A percentile compares a stretch with the other conserved stretches of the same genome.
phyloP scores from a whole-genome alignment of 176 grass and related monocot genomes.

The Chloris gayana region DNA sequence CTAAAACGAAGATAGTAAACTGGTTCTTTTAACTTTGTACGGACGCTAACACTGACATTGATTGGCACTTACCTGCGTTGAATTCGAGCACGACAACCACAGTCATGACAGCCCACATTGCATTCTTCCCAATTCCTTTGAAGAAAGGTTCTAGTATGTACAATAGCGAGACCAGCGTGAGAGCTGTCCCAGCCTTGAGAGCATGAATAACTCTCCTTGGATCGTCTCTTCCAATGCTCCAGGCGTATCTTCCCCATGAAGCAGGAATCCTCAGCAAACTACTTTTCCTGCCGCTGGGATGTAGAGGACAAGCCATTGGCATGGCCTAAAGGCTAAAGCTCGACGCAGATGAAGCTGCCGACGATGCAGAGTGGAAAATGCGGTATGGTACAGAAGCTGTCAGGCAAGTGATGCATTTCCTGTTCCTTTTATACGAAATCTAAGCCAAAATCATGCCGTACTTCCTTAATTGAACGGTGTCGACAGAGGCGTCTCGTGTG shows the following conservation, averaged over 20 bases:
- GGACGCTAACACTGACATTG: not conserved
- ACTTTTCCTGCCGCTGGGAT: slow-evolving; percentile 37
- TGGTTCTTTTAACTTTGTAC: not conserved
- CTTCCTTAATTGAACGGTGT: slow-evolving; percentile 2
- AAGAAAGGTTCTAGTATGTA: slow-evolving; percentile 86
- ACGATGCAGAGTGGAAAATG: not conserved
- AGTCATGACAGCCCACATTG: slow-evolving; percentile 99
- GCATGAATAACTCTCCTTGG: slow-evolving; percentile 74
- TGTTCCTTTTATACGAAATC: slow-evolving; percentile 42
- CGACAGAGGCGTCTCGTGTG: slow-evolving; percentile 29
- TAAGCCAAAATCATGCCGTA: not conserved
- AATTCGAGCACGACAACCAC: slow-evolving; percentile 96
- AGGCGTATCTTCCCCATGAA: slow-evolving; percentile 52
- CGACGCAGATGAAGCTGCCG: slow-evolving; percentile 3
- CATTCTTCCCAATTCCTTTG: slow-evolving; percentile 72
- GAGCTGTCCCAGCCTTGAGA: slow-evolving; percentile 73
- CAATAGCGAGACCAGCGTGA: slow-evolving; percentile 77
- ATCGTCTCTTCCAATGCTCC: slow-evolving; percentile 71
- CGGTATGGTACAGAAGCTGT: slow-evolving; percentile 8
- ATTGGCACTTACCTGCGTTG: slow-evolving; percentile 77
- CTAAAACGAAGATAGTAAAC: not conserved
- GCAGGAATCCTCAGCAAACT: slow-evolving; percentile 31
- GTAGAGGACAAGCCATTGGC: slow-evolving; percentile 43
- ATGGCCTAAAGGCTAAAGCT: slow-evolving; percentile 26
- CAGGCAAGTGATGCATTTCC: slow-evolving; percentile 14